Conservation (phyloP, 176 grass and related monocot genomes). For the Dactylis glomerata region DNA sequence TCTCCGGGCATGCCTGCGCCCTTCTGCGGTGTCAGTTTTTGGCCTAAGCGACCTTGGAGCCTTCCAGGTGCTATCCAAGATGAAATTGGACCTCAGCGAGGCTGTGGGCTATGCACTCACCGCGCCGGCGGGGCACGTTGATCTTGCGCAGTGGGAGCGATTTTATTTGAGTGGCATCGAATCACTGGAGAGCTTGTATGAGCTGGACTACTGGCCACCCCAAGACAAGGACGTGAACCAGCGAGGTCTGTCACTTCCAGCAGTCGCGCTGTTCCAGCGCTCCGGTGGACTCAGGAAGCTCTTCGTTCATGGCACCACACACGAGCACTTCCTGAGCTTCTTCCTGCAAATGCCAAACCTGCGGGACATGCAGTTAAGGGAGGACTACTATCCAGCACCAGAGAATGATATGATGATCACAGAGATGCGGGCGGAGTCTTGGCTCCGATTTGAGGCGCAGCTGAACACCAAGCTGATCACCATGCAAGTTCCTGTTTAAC, state of each 20-base stretch:
- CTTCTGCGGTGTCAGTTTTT: constrained; percentile 26
- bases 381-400: constrained; percentile 96
- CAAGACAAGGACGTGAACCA: constrained; percentile 98
- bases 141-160: constrained; percentile 88
- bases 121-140: constrained; percentile 82
- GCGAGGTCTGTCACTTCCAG: constrained; percentile 67
- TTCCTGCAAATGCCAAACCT: constrained; percentile 56
- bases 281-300: constrained; percentile 70
- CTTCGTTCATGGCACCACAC: constrained; percentile 85
- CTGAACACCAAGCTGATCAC: constrained; percentile 59
- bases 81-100: constrained; percentile 89
- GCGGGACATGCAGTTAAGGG: constrained; percentile 85
- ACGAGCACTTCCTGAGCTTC: constrained; percentile 94
- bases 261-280: constrained; percentile 51
- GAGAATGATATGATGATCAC: constrained; percentile 99
- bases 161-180: constrained; percentile 82
- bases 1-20: constrained; percentile 56
- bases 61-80: constrained; percentile 64
- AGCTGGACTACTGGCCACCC: constrained; percentile 97
- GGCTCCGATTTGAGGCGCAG: constrained; percentile 62
- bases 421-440: constrained; percentile 84
- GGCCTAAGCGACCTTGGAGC: constrained; percentile 60
- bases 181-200: constrained; percentile 48
- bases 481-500: too few species aligned
- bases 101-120: constrained; percentile 89